Conservation (phyloP, 495 filamentous ascomycete genomes). For the Lepraria neglecta region DNA sequence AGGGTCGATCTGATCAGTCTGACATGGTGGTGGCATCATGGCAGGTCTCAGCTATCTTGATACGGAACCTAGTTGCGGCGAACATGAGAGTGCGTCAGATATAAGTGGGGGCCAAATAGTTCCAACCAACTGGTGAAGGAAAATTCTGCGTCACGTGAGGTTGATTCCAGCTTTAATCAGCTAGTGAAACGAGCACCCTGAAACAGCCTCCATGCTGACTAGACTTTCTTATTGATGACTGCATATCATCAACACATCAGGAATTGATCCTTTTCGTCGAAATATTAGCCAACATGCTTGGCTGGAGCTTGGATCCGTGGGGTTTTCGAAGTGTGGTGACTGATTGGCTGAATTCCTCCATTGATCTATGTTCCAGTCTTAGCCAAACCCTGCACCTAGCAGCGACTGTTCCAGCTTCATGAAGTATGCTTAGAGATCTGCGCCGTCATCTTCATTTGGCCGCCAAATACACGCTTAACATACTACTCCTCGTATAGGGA, state of each 20-base stretch:
- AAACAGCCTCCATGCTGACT: conserved; percentile 6
- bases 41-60: background rate
- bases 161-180: background rate
- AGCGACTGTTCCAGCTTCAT: background rate
- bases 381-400: background rate
- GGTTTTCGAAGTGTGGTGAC: background rate
- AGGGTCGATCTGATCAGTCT: background rate
- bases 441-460: background rate
- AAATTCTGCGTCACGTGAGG: background rate
- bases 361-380: background rate
- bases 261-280: background rate
- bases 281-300: background rate
- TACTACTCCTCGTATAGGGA: background rate
- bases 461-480: background rate
- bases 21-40: background rate
- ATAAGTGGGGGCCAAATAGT: background rate
- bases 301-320: background rate
- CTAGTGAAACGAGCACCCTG: background rate
- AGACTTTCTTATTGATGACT: background rate
- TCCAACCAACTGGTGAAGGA: background rate
- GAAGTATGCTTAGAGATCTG: background rate
- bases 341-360: background rate
- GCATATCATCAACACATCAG: background rate
- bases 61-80: background rate
- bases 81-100: too few species aligned